Conservation (phyloP, 768 basidiomycete genomes). For the Lactifluus pinguis region DNA sequence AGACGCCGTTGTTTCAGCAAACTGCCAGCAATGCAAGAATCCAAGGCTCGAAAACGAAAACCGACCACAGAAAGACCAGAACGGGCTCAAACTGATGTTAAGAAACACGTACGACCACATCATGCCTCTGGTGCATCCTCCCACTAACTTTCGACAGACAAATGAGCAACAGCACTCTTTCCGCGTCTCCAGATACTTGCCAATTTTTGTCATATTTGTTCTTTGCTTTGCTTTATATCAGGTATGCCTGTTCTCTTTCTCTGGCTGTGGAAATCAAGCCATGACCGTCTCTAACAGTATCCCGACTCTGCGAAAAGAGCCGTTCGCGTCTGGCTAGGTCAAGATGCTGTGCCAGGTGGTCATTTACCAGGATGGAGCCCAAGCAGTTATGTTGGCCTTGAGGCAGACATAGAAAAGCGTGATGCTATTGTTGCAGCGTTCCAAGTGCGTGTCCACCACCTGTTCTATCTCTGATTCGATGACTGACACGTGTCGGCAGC, state of each 20-base stretch:
- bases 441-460: constrained; percentile 39
- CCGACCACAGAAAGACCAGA: not conserved
- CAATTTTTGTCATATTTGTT: not conserved
- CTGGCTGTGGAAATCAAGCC: not conserved
- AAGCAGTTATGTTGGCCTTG: constrained; percentile 24
- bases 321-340: constrained; percentile 7
- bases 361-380: constrained; percentile 20
- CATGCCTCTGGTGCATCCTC: not conserved
- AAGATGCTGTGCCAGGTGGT: not conserved
- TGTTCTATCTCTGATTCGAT: not conserved
- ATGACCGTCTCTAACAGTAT: constrained; percentile 2
- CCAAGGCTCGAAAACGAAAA: constrained; percentile 8
- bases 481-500: constrained; percentile 35
- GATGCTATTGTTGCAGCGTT: constrained; percentile 73
- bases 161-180: not conserved
- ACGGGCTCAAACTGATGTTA: not conserved
- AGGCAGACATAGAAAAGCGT: constrained; percentile 52
- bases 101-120: not conserved
- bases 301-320: not conserved
- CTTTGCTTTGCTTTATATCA: constrained; percentile 5
- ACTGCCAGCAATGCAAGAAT: not conserved
- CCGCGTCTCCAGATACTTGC: not conserved
- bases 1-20: too few species aligned
- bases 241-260: not conserved
- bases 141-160: not conserved